These are phyloP conservation scores for Amaranthus cruentus DNA, from an alignment of 148 eudicot genomes.

Conservation along the genomic window DNA sequence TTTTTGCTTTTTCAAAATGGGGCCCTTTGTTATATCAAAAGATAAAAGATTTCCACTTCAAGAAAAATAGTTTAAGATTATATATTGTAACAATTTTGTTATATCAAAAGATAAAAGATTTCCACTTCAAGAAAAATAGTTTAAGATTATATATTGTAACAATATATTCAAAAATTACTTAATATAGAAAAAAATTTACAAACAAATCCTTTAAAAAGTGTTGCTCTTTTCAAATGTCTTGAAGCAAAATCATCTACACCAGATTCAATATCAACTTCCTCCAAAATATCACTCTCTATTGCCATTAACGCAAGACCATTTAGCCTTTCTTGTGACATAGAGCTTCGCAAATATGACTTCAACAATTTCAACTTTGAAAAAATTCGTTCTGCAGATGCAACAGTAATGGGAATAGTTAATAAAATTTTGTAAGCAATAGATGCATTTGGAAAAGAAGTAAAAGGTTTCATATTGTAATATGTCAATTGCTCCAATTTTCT, in stretches of 20 bases:
- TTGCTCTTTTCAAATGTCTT: not conserved
- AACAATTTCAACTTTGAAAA: slow-evolving; percentile 24
- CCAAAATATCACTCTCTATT: slow-evolving; percentile 17
- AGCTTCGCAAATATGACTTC: slow-evolving; percentile 18
- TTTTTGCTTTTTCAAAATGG: no score
- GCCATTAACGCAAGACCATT: slow-evolving; percentile 19
- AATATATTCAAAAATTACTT: no score
- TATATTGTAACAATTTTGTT: no score
- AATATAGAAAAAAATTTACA: no score
- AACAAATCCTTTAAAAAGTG: not conserved
- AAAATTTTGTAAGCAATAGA: slow-evolving; percentile 26
- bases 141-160: no score
- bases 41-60: no score
- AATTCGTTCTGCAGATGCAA: slow-evolving; percentile 25
- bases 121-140: no score
- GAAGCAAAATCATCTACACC: slow-evolving; percentile 23
- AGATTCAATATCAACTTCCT: slow-evolving; percentile 10
- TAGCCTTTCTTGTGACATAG: slow-evolving; percentile 25
- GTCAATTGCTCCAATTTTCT: slow-evolving; percentile 15
- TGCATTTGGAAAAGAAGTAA: slow-evolving; percentile 26
- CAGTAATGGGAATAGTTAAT: slow-evolving; percentile 25
- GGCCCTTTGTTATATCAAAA: no score
- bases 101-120: no score
- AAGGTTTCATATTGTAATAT: slow-evolving; percentile 17
- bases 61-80: no score